Evolutionary conservation across 2,329 filamentous ascomycete species (phyloP).

Genomic region (Sclerotinia glacialis): DNA sequence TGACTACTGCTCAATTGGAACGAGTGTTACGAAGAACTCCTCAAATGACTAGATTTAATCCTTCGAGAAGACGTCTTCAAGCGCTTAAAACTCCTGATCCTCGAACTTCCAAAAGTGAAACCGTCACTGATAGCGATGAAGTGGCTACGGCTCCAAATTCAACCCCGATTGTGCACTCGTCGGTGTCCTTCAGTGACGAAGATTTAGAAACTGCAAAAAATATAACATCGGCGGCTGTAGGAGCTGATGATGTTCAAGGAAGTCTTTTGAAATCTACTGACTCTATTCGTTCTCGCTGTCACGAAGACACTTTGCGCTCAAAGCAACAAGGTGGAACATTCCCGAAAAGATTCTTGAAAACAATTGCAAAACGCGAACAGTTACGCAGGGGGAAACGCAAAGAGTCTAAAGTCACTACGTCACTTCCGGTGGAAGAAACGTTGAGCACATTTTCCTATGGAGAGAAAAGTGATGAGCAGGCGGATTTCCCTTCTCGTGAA

Average conservation of each 20-base stretch:
- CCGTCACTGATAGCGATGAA: background rate
- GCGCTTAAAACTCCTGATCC: background rate
- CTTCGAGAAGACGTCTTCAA: background rate
- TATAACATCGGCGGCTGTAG: background rate
- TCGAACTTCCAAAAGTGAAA: background rate
- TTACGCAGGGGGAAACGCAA: background rate
- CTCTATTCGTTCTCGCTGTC: too few relatives aligned
- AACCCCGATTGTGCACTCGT: background rate
- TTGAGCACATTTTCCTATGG: background rate
- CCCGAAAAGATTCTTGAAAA: background rate
- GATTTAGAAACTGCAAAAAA: background rate
- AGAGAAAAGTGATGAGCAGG: background rate
- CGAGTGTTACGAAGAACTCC: background rate
- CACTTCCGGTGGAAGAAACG: background rate
- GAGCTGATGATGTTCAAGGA: background rate
- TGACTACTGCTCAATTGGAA: background rate
- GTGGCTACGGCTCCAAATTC: background rate
- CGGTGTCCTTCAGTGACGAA: background rate
- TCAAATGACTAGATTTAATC: constrained; percentile 5
- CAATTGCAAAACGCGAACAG: background rate
- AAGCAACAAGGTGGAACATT: background rate
- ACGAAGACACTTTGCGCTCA: background rate
- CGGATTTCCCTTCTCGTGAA: too few relatives aligned
- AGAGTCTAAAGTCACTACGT: background rate
- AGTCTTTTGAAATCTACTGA: background rate